Base-by-base conservation (phyloP, 345 rosid genomes). In the Lumnitzera littorea region DNA sequence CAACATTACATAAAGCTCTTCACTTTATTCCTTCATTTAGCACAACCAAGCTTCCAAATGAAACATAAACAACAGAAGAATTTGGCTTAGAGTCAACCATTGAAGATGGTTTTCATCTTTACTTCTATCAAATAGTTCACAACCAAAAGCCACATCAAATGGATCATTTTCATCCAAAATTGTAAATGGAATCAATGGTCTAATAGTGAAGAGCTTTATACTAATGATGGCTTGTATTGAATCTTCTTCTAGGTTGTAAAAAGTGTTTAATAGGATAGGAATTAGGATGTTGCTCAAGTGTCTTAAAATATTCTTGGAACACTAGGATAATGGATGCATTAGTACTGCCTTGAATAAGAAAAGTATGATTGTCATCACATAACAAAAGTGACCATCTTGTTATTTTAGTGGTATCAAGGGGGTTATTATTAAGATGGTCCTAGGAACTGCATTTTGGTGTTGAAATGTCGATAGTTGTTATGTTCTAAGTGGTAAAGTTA, bases 231-330 rank as follows among this genome's bases (percentile, higher is more conserved):
- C 73, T 24, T 15, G 66, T n/a, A 85, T 24, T 17, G 82, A 80
- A 15, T 79, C 85, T 0, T 51, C 49, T 61, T 88, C 91, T 31
- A 85, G 71, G 13, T 73, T 88, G 59, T 85, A 73, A 25, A 88
- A 88, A 0, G 80, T 81, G 53, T 85, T 88, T 36, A 82, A 71
- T 2, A 88, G 72, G 25, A 83, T 12, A 83, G 11, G 82, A 74
- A 29, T 71, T 63, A 29, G 49, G 16, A 46, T 83, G 83, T 65
- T 60, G 48, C 7, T 48, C 61, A 0, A 82, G 68, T 3, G 47
- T 51, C 46, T 75, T 70, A 2, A 84, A 16, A 3, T 82, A 85
- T n/a, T 76, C 79, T 24, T 36, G 23, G 12, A 78, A 16, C 0
- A 46, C 0, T 0, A 64, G 49, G 10, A 79, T 29, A 29, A 29